Percentiles rank a stretch among this genome's conserved stretches.
phyloP scores from a whole-genome alignment of 2,329 filamentous ascomycete genomes.

The Aureobasidium sp. region DNA sequence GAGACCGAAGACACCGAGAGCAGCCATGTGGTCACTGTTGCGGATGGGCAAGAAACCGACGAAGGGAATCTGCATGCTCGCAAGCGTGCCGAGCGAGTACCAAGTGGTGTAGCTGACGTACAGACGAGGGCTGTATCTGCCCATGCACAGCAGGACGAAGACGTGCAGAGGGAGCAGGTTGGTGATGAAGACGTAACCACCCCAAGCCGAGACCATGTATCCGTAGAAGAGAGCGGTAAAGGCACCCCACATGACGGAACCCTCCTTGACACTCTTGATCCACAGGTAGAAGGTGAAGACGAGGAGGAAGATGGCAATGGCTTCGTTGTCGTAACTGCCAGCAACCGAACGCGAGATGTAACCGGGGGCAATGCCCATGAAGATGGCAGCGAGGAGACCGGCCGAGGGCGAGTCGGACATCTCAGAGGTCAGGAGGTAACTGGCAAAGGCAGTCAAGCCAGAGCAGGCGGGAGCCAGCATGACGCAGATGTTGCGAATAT shows the following conservation, averaged over 20 bases:
- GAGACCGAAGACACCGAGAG: conserved; percentile 85
- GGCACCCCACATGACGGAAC: conserved; percentile 93
- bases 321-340: conserved; percentile 98
- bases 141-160: conserved; percentile 93
- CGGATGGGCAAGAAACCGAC: conserved; percentile 94
- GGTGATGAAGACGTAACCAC: conserved; percentile 99
- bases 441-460: conserved; percentile 82
- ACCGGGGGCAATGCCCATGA: conserved; percentile 96
- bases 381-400: conserved; percentile 83
- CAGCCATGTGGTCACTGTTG: conserved; percentile 98
- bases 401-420: conserved; percentile 95
- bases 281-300: conserved; percentile 98
- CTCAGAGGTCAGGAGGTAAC: conserved; percentile 93
- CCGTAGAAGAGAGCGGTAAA: conserved; percentile 94
- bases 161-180: conserved; percentile 91
- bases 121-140: conserved; percentile 83
- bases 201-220: conserved; percentile 99
- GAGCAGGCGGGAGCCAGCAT: conserved; percentile 92
- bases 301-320: conserved; percentile 96
- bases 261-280: conserved; percentile 97
- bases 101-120: conserved; percentile 98
- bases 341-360: conserved; percentile 98
- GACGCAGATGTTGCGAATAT: conserved; percentile 98
- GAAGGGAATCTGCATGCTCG: conserved; percentile 99
- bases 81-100: conserved; percentile 92